phyloP scores from a whole-genome alignment of 768 basidiomycete genomes.

The Panaeolus papilionaceus region DNA sequence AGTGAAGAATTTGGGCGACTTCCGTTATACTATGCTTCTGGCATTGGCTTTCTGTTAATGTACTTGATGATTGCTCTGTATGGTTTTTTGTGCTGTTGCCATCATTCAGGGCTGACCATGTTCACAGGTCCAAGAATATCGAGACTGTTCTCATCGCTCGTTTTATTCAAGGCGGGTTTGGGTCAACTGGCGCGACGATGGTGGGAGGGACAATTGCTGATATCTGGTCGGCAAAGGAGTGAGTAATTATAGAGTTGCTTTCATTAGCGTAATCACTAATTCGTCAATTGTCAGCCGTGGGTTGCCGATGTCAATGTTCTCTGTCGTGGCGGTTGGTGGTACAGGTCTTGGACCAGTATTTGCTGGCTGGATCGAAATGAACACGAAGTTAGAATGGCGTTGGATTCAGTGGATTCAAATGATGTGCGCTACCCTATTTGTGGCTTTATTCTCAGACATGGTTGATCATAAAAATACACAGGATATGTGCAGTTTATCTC shows the following conservation, averaged over 20 bases:
- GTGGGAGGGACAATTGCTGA: constrained; percentile 80
- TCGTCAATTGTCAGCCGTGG: constrained; percentile 59
- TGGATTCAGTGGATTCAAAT: constrained; percentile 40
- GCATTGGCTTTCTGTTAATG: constrained; percentile 52
- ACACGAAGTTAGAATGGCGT: constrained; percentile 33
- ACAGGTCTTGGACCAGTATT: constrained; percentile 33
- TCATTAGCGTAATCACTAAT: not conserved
- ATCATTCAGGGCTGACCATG: not conserved
- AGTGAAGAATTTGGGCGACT: constrained; percentile 74
- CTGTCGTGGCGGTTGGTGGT: constrained; percentile 60
- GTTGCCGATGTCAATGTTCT: constrained; percentile 78
- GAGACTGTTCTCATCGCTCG: constrained; percentile 70
- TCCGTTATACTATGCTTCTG: constrained; percentile 59
- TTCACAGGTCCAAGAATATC: constrained; percentile 51
- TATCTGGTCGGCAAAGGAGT: constrained; percentile 71
- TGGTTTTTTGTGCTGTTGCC: constrained; percentile 24
- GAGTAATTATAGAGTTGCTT: constrained; percentile 24
- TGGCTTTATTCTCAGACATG: not conserved
- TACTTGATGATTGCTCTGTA: constrained; percentile 56
- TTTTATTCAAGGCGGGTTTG: constrained; percentile 70
- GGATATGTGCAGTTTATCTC: constrained; percentile 58
- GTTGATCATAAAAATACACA: constrained; percentile 27
- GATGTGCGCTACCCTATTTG: constrained; percentile 28
- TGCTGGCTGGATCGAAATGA: constrained; percentile 38
- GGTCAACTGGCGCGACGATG: constrained; percentile 74